Base-by-base conservation (phyloP, 75 land plant species). In the Pseudotsuga menziesii region DNA sequence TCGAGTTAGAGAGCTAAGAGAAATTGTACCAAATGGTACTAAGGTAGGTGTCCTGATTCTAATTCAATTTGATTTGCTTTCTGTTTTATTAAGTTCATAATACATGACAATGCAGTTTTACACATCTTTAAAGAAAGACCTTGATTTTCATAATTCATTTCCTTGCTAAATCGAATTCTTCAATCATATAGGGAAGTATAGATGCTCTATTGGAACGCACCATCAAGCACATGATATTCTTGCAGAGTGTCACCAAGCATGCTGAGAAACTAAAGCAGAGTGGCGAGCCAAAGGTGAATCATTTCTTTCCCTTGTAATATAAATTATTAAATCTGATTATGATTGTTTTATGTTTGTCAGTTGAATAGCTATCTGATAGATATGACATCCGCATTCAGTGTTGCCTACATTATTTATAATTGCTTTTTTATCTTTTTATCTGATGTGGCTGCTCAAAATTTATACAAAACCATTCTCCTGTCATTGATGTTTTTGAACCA, bases 241-340 rank as follows among this genome's bases (percentile, higher is more conserved):
- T 94, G 89, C 97, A 94, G 82, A 91, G 91, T 85, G 92, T 94
- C 12, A 91, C 90, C 12, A 85, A 87, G 82, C 90, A 94, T 88
- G 94, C 90, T 23, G 92, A 91, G 83, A 91, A 94, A 59, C 71
- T 89, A 63, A 88, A 94, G 52, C 85, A 85, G 36, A 83, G 84
- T 23, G 88, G 85, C 57, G 91, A 93, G 77, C 79, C 88, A 12
- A 88, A 90, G 93, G 95, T 93, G 70, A 48, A 64, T 5, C 1
- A 29, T 32, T 16, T 29, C 19, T 64, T 64, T 17, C 35, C 39
- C n/a, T 64, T 64, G 6, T 64, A 32, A 64, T 64, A 39, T 3
- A 19, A 32, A 39, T 19, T 16, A 17, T 64, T 64, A 4, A 64
- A 26, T 63, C 16, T 64, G 29, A 44, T 64, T 22, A 58, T 58